Evolutionary conservation across 768 basidiomycete species (phyloP).

Genomic region (Tulasnella sp.): DNA sequence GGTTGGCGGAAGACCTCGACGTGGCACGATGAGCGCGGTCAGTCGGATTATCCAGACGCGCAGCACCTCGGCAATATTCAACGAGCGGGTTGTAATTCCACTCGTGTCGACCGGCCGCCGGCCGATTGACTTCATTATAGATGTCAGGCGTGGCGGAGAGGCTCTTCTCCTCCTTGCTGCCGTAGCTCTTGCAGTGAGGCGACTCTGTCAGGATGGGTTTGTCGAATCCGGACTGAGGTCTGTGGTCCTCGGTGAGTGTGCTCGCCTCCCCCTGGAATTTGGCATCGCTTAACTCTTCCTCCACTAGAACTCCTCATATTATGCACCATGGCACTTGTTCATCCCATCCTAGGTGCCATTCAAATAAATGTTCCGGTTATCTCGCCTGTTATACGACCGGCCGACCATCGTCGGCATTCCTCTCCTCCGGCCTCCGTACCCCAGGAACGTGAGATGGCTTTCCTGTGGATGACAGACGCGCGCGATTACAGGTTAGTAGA

Average conservation of each 20-base stretch:
- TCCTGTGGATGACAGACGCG: conserved; percentile 82
- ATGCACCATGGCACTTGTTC: conserved; percentile 51
- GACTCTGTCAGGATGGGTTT: conserved; percentile 41
- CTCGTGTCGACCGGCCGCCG: conserved; percentile 1
- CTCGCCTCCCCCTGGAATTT: neutral
- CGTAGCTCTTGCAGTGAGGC: conserved; percentile 52
- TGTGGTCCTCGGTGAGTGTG: neutral
- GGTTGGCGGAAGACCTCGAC: neutral
- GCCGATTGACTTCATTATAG: conserved; percentile 48
- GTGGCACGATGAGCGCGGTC: neutral
- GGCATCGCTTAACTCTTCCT: conserved; percentile 9
- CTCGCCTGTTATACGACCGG: conserved; percentile 9
- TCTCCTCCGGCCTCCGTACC: conserved; percentile 34
- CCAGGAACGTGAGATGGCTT: conserved; percentile 47
- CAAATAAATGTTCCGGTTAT: neutral
- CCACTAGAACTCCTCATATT: conserved; percentile 55
- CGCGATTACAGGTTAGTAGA: conserved; percentile 71
- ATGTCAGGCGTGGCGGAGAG: conserved; percentile 60
- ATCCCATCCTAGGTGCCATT: conserved; percentile 36
- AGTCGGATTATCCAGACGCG: neutral
- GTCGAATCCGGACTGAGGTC: neutral
- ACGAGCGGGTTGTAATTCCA: neutral
- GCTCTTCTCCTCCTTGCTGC: conserved; percentile 61
- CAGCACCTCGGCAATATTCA: conserved; percentile 4
- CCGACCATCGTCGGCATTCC: conserved; percentile 15